phyloP scores from a whole-genome alignment of 768 basidiomycete species.

The Tricholomella constricta region DNA sequence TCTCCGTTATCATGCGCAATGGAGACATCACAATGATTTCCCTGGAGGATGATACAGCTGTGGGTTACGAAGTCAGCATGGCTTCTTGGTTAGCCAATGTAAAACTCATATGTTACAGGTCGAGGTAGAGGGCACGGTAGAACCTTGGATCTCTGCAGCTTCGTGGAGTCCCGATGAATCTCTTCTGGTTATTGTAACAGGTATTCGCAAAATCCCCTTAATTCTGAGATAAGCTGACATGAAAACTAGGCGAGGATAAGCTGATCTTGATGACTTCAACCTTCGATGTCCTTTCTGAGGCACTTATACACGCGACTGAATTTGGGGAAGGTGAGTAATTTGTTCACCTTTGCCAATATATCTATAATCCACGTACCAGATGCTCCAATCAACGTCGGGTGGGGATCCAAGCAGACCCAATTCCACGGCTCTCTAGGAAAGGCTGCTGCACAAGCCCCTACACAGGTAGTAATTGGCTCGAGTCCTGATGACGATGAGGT shows the following conservation, averaged over 20 bases:
- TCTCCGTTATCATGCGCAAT: conserved; percentile 67
- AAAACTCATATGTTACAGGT: conserved; percentile 33
- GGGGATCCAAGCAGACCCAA: conserved; percentile 96
- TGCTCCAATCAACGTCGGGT: conserved; percentile 92
- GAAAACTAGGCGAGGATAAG: conserved; percentile 61
- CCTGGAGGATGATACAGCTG: conserved; percentile 51
- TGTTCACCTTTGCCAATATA: not conserved
- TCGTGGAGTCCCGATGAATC: conserved; percentile 94
- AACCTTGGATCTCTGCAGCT: conserved; percentile 79
- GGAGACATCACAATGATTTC: conserved; percentile 82
- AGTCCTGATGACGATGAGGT: conserved; percentile 71
- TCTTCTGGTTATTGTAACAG: conserved; percentile 79
- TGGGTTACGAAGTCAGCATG: conserved; percentile 28
- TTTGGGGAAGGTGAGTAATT: conserved; percentile 77
- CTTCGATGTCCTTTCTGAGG: conserved; percentile 88
- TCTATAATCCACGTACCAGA: conserved; percentile 46
- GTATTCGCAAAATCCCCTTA: conserved; percentile 35
- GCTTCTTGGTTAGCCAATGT: conserved; percentile 18
- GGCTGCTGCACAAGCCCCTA: conserved; percentile 63
- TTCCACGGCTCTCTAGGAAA: conserved; percentile 97
- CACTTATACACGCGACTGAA: conserved; percentile 65
- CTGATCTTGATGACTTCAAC: conserved; percentile 86
- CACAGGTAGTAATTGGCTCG: conserved; percentile 41
- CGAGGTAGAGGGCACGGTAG: conserved; percentile 86
- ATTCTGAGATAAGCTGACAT: not conserved